Conservation (phyloP, 352 stramenopile species). For the Pythium biforme region DNA sequence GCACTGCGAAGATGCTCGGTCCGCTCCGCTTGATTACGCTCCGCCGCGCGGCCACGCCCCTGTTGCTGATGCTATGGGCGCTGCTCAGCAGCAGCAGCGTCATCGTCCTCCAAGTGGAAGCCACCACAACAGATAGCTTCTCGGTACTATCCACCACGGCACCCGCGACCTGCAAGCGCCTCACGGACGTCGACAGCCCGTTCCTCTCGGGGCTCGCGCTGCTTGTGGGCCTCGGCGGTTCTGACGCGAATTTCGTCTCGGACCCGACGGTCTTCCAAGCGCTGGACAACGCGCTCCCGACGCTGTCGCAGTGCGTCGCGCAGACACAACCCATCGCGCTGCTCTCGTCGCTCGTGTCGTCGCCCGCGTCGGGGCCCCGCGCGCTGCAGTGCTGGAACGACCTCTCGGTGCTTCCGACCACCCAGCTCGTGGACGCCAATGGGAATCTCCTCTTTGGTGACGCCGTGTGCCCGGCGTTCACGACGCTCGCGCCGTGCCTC, state of each 20-base stretch:
- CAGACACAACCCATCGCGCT: constrained; percentile 1
- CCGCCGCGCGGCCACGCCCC: neutral
- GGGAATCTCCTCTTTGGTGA: constrained; percentile 2
- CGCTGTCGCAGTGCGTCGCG: constrained; percentile 12
- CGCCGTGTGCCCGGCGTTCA: constrained; percentile 1
- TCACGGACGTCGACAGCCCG: constrained; percentile 7
- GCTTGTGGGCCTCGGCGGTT: neutral
- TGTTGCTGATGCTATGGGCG: neutral
- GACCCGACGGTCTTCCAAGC: neutral
- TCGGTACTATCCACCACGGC: neutral
- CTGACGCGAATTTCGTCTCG: neutral
- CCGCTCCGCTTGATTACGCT: neutral
- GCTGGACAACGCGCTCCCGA: constrained; percentile 5
- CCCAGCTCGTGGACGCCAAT: neutral
- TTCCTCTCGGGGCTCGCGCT: neutral
- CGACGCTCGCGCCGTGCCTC: constrained; percentile 6
- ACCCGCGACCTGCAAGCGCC: constrained; percentile 7
- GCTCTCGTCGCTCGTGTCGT: neutral
- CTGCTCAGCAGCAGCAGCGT: neutral
- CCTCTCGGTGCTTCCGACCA: neutral
- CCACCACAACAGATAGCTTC: neutral
- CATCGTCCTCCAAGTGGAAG: neutral
- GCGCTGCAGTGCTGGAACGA: constrained; percentile 2
- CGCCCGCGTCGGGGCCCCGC: neutral
- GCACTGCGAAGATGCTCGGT: neutral